Base-by-base conservation (phyloP, 768 basidiomycete genomes). In the Lactifluus pinguis region DNA sequence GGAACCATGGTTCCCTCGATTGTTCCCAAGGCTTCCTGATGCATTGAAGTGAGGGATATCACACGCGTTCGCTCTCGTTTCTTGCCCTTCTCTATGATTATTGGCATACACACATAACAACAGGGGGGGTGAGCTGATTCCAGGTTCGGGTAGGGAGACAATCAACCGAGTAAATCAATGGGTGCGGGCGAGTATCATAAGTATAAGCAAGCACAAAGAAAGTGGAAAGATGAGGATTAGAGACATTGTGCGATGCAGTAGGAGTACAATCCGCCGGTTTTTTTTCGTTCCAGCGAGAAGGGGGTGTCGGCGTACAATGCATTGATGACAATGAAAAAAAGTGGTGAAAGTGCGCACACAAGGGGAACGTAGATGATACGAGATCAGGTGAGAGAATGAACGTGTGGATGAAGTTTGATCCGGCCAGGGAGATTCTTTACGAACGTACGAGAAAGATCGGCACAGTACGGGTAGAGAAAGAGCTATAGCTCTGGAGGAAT, bases 401-500 rank as follows among this genome's bases (percentile, higher is more conserved):
- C n/a, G 44, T 41, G 55, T 45, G 45, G 36, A 41, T 56, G 50
- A 29, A n/a, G 41, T 49, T 53, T 49, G 55, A 57, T 64, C 60
- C 55, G 48, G 55, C 52, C 63, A 49, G 60, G 53, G 49, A 49
- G 52, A 51, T 38, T 63, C 63, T 57, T 57, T 64, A 52, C 60
- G 45, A 62, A 47, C 50, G 21, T 53, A 51, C 21, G 53, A 49
- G 45, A 51, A 61, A 50, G 38, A 59, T 44, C 49, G 54, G 57
- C 25, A 55, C n/a, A 45, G 51, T 44, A 53, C 36, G 34, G 32
- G 55, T 56, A 55, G 59, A 32, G 45, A 48, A 25, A 62, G 68
- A 53, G 73, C 73, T 79, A 90, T 74, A 84, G 75, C 76, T 90
- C 88, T 62, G 82, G 76, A 44, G 86, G 78, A 64, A 89, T 82